Evolutionary conservation across 768 basidiomycete genomes (phyloP).

Genomic region (Rhodotorula diobovata): DNA sequence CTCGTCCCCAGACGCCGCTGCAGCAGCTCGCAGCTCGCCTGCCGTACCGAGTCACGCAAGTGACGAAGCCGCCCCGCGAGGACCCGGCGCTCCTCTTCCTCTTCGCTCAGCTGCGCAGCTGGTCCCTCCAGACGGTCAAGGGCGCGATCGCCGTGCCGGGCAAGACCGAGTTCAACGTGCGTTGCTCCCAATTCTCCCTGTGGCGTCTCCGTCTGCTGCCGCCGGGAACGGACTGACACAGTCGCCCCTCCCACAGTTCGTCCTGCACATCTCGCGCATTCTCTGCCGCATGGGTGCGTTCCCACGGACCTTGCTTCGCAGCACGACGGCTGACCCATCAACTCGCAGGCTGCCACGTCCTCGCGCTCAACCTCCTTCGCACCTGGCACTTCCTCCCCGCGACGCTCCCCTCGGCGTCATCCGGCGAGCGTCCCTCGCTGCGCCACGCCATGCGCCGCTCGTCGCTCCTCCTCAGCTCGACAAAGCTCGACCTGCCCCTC

Average conservation of each 20-base stretch:
- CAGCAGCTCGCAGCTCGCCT: constrained; percentile 28
- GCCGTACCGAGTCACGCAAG: constrained; percentile 49
- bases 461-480: constrained; percentile 18
- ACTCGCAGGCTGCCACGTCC: constrained; percentile 74
- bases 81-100: constrained; percentile 87
- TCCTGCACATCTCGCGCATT: constrained; percentile 85
- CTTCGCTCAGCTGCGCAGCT: constrained; percentile 81
- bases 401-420: background rate
- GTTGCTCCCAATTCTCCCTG: background rate
- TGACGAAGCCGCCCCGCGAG: constrained; percentile 83
- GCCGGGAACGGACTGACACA: background rate
- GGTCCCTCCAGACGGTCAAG: constrained; percentile 85
- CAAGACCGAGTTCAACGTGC: constrained; percentile 71
- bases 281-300: constrained; percentile 87
- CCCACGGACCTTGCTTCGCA: background rate
- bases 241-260: constrained; percentile 54
- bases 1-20: constrained; percentile 37
- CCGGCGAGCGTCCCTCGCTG: background rate
- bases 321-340: background rate
- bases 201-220: background rate
- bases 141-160: constrained; percentile 88
- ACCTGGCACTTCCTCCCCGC: constrained; percentile 23
- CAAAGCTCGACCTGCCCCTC: constrained; percentile 19
- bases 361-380: constrained; percentile 78
- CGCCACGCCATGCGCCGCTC: constrained; percentile 1